Evolutionary conservation across 2,329 filamentous ascomycete genomes (phyloP).

Genomic region (Xylaria sp.): DNA sequence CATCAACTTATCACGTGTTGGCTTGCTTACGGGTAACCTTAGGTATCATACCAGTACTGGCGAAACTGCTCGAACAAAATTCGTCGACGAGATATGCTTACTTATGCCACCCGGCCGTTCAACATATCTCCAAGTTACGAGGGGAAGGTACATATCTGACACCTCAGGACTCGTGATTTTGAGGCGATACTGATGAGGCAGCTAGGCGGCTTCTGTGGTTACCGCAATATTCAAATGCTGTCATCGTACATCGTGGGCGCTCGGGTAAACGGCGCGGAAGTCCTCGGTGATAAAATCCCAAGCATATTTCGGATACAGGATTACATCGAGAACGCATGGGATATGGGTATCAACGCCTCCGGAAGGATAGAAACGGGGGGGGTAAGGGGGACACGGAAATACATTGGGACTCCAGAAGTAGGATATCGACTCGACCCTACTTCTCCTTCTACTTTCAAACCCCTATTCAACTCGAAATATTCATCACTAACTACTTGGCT

Average conservation of each 20-base stretch:
- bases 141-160: slow-evolving; percentile 66
- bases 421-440: slow-evolving; percentile 29
- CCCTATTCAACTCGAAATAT: background rate
- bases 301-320: slow-evolving; percentile 86
- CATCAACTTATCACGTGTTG: background rate
- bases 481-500: slow-evolving; percentile 6
- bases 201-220: slow-evolving; percentile 88
- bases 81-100: slow-evolving; percentile 75
- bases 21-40: slow-evolving; percentile 19
- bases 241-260: slow-evolving; percentile 78
- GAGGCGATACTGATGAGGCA: slow-evolving; percentile 12
- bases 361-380: slow-evolving; percentile 86
- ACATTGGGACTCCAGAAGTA: slow-evolving; percentile 93
- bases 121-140: slow-evolving; percentile 85
- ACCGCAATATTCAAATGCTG: slow-evolving; percentile 94
- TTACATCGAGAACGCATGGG: slow-evolving; percentile 88
- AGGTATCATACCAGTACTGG: slow-evolving; percentile 71
- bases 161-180: background rate
- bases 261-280: slow-evolving; percentile 65
- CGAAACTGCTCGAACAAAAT: slow-evolving; percentile 73
- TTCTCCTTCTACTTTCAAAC: background rate
- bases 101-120: slow-evolving; percentile 78
- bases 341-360: slow-evolving; percentile 79
- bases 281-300: slow-evolving; percentile 72
- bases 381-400: slow-evolving; percentile 88